These are phyloP conservation scores for Kwoniella heveanensis DNA, from an alignment of 768 basidiomycete genomes.

Conservation along the genomic window DNA sequence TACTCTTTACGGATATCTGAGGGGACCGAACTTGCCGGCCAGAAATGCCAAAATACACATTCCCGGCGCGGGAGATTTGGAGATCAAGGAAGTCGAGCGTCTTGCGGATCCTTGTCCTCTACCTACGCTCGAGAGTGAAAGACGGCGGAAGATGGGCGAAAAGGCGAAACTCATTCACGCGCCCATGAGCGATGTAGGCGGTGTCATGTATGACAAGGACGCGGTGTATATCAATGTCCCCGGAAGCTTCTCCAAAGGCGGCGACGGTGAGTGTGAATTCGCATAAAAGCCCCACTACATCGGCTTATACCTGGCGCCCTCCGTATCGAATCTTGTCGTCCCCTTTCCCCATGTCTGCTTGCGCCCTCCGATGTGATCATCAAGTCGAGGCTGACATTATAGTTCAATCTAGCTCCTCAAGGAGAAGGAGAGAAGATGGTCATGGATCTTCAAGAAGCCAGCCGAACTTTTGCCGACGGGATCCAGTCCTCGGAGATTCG, in stretches of 20 bases:
- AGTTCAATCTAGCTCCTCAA: slow-evolving; percentile 63
- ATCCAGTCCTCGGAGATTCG: slow-evolving; percentile 79
- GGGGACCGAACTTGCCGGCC: slow-evolving; percentile 64
- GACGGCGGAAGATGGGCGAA: slow-evolving; percentile 83
- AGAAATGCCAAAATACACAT: slow-evolving; percentile 74
- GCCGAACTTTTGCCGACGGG: slow-evolving; percentile 76
- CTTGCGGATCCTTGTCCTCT: slow-evolving; percentile 95
- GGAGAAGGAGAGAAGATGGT: slow-evolving; percentile 99
- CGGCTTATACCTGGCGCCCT: too few species aligned
- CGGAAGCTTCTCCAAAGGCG: slow-evolving; percentile 83
- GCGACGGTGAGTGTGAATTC: slow-evolving; percentile 51
- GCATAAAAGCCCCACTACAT: neutral
- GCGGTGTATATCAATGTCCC: slow-evolving; percentile 98
- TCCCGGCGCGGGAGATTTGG: slow-evolving; percentile 89
- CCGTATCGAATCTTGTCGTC: too few species aligned
- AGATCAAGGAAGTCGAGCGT: slow-evolving; percentile 69
- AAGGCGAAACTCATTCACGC: slow-evolving; percentile 94
- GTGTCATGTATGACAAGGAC: slow-evolving; percentile 95
- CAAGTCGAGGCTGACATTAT: slow-evolving; percentile 8
- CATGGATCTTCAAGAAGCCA: slow-evolving; percentile 88
- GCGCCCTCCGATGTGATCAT: too few species aligned
- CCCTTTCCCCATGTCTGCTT: too few species aligned
- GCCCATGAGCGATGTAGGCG: slow-evolving; percentile 98
- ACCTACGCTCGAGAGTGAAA: slow-evolving; percentile 87
- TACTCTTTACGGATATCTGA: slow-evolving; percentile 90